A percentile compares a stretch with the other conserved stretches of the same genome.
Conservation (phyloP, 2,329 filamentous ascomycete genomes). For the Exophiala dermatitidis region DNA sequence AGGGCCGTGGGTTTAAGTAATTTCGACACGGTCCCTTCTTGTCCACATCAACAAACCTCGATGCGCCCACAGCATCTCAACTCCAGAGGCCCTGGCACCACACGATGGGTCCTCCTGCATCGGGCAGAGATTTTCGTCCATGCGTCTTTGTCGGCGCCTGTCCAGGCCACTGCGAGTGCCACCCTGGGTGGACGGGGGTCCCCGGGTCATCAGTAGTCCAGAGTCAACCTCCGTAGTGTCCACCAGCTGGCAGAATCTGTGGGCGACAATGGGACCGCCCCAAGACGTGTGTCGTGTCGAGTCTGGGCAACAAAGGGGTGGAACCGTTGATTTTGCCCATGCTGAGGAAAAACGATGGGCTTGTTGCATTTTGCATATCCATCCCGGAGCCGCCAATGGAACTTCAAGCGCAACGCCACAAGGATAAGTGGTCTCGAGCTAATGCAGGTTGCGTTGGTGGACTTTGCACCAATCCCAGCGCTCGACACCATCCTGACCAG, state of each 20-base stretch:
- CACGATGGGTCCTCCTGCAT: conserved; percentile 10
- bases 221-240: not conserved
- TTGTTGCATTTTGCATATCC: conserved; percentile 8
- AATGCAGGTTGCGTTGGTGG: conserved; percentile 20
- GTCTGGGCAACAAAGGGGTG: conserved; percentile 10
- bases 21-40: conserved; percentile 1
- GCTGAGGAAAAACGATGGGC: conserved; percentile 5
- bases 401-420: conserved; percentile 23
- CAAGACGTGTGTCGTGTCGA: conserved; percentile 6
- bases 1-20: conserved; percentile 21
- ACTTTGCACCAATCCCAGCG: conserved; percentile 11
- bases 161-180: not conserved
- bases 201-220: conserved; percentile 2
- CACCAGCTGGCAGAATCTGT: conserved; percentile 4
- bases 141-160: conserved; percentile 15
- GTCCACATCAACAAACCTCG: conserved; percentile 16
- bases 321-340: conserved; percentile 16
- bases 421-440: conserved; percentile 11
- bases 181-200: conserved; percentile 7
- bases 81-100: conserved; percentile 10
- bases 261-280: conserved; percentile 6
- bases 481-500: not conserved
- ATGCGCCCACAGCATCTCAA: conserved; percentile 7
- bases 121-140: conserved; percentile 24
- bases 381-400: conserved; percentile 17